Conservation (phyloP, 805 yeast genomes). For the Maudiozyma bulderi region DNA sequence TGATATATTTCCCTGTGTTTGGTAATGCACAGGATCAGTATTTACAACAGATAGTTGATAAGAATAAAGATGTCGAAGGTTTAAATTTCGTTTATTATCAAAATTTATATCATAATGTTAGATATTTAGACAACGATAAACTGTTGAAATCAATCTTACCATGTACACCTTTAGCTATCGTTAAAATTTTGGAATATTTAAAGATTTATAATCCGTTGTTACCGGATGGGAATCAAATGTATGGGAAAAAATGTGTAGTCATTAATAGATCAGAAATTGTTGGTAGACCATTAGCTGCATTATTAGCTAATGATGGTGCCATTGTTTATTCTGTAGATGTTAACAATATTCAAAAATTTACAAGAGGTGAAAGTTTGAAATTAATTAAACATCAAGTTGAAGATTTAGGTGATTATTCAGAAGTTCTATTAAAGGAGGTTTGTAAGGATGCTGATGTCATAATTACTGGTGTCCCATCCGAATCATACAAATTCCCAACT, state of each 20-base stretch:
- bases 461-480: constrained; percentile 91
- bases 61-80: constrained; percentile 94
- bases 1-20: constrained; percentile 96
- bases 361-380: constrained; percentile 85
- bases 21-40: constrained; percentile 94
- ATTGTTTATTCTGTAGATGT: constrained; percentile 87
- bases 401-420: constrained; percentile 38
- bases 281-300: constrained; percentile 93
- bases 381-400: constrained; percentile 75
- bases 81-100: constrained; percentile 83
- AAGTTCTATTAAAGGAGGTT: constrained; percentile 43
- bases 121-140: constrained; percentile 72
- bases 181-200: constrained; percentile 82
- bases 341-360: constrained; percentile 78
- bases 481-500: constrained; percentile 75
- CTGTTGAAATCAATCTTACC: constrained; percentile 80
- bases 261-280: constrained; percentile 95
- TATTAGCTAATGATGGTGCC: constrained; percentile 96
- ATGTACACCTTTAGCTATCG: constrained; percentile 92
- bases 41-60: constrained; percentile 83
- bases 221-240: constrained; percentile 83
- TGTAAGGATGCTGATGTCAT: constrained; percentile 78
- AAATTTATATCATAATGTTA: constrained; percentile 86
- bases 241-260: constrained; percentile 84
- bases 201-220: constrained; percentile 77